Evolutionary conservation across 306 rosid genomes (phyloP).

Genomic region (Phaseolus lunatus): DNA sequence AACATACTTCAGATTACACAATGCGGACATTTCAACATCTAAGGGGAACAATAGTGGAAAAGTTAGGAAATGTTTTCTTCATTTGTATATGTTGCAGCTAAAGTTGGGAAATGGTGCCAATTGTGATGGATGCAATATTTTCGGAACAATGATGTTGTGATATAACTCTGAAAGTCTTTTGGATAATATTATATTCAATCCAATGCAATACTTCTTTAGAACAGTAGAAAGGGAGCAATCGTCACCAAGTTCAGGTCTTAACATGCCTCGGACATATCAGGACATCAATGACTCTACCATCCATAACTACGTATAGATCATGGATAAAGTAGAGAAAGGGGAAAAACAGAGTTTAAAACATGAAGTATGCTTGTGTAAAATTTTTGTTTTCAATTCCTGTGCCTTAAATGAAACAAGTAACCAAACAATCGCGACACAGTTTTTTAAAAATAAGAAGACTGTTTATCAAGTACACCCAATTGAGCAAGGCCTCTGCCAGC

Average conservation of each 20-base stretch:
- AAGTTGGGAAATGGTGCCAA: neutral
- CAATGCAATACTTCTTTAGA: neutral
- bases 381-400: neutral
- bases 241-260: neutral
- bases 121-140: neutral
- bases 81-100: neutral
- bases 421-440: neutral
- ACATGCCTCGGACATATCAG: neutral
- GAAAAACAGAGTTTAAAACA: constrained; percentile 1
- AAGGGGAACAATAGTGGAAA: neutral
- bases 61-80: neutral
- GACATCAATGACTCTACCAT: neutral
- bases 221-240: constrained; percentile 3
- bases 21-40: too few relatives aligned
- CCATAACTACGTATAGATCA: neutral
- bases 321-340: neutral
- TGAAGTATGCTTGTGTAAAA: neutral
- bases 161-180: neutral
- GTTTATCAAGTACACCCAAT: constrained; percentile 59
- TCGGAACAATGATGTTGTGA: neutral
- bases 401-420: constrained; percentile 18
- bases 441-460: constrained; percentile 66
- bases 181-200: neutral
- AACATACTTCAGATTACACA: too few relatives aligned
- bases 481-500: constrained; percentile 71